A percentile compares a stretch with the other conserved stretches of the same genome.
Conservation (phyloP, 164 flowering plant genomes). For the Taxillus chinensis region DNA sequence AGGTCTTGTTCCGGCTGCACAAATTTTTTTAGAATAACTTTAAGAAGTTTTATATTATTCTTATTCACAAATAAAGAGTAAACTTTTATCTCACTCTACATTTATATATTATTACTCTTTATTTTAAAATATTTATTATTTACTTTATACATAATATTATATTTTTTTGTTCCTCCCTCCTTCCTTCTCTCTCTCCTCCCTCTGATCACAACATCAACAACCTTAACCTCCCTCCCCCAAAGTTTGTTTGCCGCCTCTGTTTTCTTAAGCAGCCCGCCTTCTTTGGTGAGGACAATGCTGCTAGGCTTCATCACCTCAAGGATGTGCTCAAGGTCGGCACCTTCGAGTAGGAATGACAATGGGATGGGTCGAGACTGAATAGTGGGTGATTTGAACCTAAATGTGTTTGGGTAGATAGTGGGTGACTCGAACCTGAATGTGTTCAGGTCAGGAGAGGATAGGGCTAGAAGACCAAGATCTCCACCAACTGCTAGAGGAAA, state of each 20-base stretch:
- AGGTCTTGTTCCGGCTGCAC: too few species aligned
- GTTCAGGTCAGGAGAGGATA: slow-evolving; percentile 43
- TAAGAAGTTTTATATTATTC: too few species aligned
- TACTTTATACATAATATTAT: too few species aligned
- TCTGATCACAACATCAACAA: slow-evolving; percentile 79
- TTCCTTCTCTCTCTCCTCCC: slow-evolving; percentile 7
- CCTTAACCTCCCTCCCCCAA: slow-evolving; percentile 64
- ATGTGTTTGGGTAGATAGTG: slow-evolving; percentile 16
- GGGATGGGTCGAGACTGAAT: too few species aligned
- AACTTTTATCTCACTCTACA: too few species aligned
- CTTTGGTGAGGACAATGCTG: slow-evolving; percentile 84
- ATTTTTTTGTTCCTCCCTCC: too few species aligned
- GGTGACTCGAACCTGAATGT: too few species aligned
- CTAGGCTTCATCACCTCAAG: slow-evolving; percentile 73
- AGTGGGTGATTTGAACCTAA: too few species aligned
- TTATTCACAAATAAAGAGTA: too few species aligned
- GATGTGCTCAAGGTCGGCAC: slow-evolving; percentile 58
- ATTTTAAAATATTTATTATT: too few species aligned
- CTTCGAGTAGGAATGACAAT: slow-evolving; percentile 28
- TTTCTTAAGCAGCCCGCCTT: slow-evolving; percentile 89
- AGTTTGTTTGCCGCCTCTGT: slow-evolving; percentile 85
- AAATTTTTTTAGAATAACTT: too few species aligned
- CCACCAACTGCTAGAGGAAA: slow-evolving; percentile 69
- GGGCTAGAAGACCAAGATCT: slow-evolving; percentile 78
- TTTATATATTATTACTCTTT: too few species aligned